Evolutionary conservation across 1,139 yeast genomes (phyloP).

Genomic region (Yamadazyma dushanensis): DNA sequence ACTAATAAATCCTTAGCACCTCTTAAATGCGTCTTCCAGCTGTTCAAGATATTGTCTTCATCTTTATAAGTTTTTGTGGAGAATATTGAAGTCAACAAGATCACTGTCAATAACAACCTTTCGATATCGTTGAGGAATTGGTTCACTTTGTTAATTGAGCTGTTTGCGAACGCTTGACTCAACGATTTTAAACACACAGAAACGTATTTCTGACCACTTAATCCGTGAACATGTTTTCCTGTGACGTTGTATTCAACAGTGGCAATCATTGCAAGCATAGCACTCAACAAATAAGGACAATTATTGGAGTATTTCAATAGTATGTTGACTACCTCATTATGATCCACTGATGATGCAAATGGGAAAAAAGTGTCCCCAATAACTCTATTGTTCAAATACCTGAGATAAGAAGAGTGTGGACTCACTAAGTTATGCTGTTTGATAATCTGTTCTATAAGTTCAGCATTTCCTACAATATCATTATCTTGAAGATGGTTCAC

Average conservation of each 20-base stretch:
- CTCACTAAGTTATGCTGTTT: conserved; percentile 24
- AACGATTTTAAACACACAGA: conserved; percentile 32
- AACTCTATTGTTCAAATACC: conserved; percentile 28
- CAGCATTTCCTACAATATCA: conserved; percentile 16
- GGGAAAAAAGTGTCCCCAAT: conserved; percentile 37
- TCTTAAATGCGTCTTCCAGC: conserved; percentile 42
- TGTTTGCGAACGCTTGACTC: conserved; percentile 31
- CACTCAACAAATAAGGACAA: conserved; percentile 36
- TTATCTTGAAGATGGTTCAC: conserved; percentile 6
- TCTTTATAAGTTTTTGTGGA: conserved; percentile 28
- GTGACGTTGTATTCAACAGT: conserved; percentile 38
- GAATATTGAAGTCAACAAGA: conserved; percentile 37
- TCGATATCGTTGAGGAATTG: conserved; percentile 33
- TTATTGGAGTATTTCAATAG: conserved; percentile 33
- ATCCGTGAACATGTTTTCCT: conserved; percentile 30
- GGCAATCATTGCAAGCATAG: conserved; percentile 39
- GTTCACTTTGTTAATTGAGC: conserved; percentile 16
- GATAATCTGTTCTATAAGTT: conserved; percentile 26
- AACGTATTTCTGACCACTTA: conserved; percentile 31
- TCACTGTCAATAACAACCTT: conserved; percentile 36
- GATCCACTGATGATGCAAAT: conserved; percentile 36
- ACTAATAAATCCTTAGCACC: conserved; percentile 43
- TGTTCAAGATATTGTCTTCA: conserved; percentile 20
- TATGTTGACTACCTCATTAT: conserved; percentile 35
- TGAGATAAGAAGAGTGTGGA: conserved; percentile 34